Conservation (phyloP, 2,329 filamentous ascomycete species). For the Aspergillus intermedius region DNA sequence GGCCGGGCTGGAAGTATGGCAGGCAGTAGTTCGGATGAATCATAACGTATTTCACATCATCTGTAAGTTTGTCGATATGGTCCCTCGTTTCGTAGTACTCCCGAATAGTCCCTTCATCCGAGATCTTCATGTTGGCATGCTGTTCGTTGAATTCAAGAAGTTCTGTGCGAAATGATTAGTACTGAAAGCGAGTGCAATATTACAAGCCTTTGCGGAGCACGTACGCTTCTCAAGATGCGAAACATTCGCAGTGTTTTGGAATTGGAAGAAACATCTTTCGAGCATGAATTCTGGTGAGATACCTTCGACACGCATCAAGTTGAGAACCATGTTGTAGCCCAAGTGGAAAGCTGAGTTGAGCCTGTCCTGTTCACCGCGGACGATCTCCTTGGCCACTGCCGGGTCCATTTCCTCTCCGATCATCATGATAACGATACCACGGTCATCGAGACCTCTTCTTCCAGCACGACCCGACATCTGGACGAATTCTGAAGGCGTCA, state of each 20-base stretch:
- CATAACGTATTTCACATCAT: constrained; percentile 86
- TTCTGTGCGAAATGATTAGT: constrained; percentile 40
- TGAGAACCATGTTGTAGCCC: constrained; percentile 98
- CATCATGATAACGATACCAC: constrained; percentile 99
- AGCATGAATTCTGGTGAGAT: constrained; percentile 98
- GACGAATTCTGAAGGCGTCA: constrained; percentile 93
- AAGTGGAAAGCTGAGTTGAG: constrained; percentile 97
- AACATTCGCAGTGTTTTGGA: constrained; percentile 89
- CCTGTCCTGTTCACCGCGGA: constrained; percentile 92
- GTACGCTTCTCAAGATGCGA: constrained; percentile 67
- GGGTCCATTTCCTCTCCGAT: constrained; percentile 95
- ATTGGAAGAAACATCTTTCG: constrained; percentile 97
- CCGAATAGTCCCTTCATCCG: constrained; percentile 80
- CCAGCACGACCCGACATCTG: constrained; percentile 98
- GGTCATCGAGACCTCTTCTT: constrained; percentile 91
- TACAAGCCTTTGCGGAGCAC: constrained; percentile 1
- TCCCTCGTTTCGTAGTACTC: constrained; percentile 90
- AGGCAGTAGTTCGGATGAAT: constrained; percentile 84
- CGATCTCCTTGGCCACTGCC: constrained; percentile 85
- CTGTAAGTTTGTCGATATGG: constrained; percentile 73
- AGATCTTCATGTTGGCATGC: constrained; percentile 65
- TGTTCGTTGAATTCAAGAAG: constrained; percentile 71
- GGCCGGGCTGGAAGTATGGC: constrained; percentile 79
- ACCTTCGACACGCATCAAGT: constrained; percentile 94
- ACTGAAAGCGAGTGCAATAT: too few relatives aligned